A percentile compares a stretch with the other conserved stretches of the same genome.
These are phyloP conservation scores for Bjerkandera adusta DNA, from an alignment of 1,284 basidiomycete genomes.

Conservation along the genomic window DNA sequence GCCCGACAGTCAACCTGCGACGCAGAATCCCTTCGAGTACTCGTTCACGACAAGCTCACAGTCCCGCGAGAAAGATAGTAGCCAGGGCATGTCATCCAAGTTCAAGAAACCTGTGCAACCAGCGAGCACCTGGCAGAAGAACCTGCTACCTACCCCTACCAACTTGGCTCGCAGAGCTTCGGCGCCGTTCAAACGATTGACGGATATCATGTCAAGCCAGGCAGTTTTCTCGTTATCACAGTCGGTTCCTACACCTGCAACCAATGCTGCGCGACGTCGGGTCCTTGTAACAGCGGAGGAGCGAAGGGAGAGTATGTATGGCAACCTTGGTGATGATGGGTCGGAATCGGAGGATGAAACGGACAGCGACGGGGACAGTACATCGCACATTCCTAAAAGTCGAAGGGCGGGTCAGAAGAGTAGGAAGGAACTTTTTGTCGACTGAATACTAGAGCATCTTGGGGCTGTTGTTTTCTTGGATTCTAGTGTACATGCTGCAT, in stretches of 20 bases:
- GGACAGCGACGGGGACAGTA: constrained; percentile 32
- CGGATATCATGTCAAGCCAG: constrained; percentile 52
- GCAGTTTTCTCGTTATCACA: constrained; percentile 35
- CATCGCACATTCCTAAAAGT: constrained; percentile 57
- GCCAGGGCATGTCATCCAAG: constrained; percentile 18
- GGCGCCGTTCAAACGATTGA: constrained; percentile 43
- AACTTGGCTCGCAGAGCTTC: neutral
- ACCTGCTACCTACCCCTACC: neutral
- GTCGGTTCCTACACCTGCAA: neutral
- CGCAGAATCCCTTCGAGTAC: constrained; percentile 34
- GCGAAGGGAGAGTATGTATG: constrained; percentile 32
- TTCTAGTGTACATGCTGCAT: too few species aligned
- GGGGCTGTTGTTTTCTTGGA: too few species aligned
- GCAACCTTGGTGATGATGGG: constrained; percentile 36
- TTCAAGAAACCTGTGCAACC: constrained; percentile 18
- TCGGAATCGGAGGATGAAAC: constrained; percentile 32
- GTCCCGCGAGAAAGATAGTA: neutral
- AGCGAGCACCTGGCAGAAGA: neutral
- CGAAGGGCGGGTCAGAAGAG: constrained; percentile 50
- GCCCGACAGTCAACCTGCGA: constrained; percentile 32
- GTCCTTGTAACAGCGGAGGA: too few species aligned
- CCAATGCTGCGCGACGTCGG: too few species aligned
- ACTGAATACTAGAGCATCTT: too few species aligned
- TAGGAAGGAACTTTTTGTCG: constrained; percentile 22
- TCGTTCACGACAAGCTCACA: too few species aligned